phyloP scores from a whole-genome alignment of 495 filamentous ascomycete genomes.

The Platismatia glauca region DNA sequence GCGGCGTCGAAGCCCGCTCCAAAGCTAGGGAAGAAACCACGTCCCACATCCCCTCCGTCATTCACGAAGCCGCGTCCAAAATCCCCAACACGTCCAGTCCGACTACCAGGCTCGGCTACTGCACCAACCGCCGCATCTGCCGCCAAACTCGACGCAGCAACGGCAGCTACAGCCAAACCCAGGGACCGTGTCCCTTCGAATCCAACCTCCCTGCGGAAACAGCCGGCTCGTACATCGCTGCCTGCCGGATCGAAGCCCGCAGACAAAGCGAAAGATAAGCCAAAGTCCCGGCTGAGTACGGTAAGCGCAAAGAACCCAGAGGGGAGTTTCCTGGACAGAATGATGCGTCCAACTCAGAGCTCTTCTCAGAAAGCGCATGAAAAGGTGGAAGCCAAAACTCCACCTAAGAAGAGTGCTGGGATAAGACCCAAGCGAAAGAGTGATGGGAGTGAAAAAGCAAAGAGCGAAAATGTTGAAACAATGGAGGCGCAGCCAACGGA shows the following conservation, averaged over 20 bases:
- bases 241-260: constrained; percentile 26
- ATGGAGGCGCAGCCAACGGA: constrained; percentile 14
- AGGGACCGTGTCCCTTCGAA: constrained; percentile 13
- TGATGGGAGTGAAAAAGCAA: constrained; percentile 17
- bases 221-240: constrained; percentile 36
- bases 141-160: constrained; percentile 40
- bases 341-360: constrained; percentile 84
- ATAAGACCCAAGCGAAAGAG: constrained; percentile 20
- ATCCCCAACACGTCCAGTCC: constrained; percentile 56
- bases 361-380: constrained; percentile 71
- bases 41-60: constrained; percentile 19
- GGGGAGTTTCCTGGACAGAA: constrained; percentile 74
- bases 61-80: constrained; percentile 49
- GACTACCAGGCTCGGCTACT: constrained; percentile 51
- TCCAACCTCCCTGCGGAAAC: constrained; percentile 26
- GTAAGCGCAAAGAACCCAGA: constrained; percentile 43
- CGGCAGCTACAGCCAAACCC: constrained; percentile 21
- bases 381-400: constrained; percentile 46
- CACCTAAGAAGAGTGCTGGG: constrained; percentile 26
- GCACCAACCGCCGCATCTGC: constrained; percentile 55
- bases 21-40: constrained; percentile 17
- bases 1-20: constrained; percentile 24
- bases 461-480: constrained; percentile 15
- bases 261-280: constrained; percentile 30
- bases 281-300: constrained; percentile 35